These are phyloP conservation scores for Westerdykella sp. DNA, from an alignment of 2,329 filamentous ascomycete species.

Conservation along the genomic window DNA sequence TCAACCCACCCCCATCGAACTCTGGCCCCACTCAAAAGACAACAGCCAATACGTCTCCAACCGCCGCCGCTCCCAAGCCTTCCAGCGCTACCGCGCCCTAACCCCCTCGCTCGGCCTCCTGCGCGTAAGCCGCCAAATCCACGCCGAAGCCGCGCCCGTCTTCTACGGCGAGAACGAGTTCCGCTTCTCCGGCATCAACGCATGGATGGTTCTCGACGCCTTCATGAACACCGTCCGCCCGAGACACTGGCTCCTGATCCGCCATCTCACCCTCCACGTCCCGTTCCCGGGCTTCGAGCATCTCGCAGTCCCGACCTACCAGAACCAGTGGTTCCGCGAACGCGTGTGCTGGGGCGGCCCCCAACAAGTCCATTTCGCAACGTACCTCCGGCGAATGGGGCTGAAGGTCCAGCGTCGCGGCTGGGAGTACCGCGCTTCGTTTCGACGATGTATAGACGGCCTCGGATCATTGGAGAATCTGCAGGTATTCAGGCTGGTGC, in stretches of 20 bases:
- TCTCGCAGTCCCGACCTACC: background rate
- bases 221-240: constrained; percentile 2
- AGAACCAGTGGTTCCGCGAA: background rate
- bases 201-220: constrained; percentile 3
- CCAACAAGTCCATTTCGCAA: background rate
- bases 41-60: constrained; percentile 2
- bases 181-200: constrained; percentile 9
- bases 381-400: background rate
- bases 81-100: background rate
- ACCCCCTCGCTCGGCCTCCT: constrained; percentile 1
- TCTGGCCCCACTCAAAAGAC: constrained; percentile 7
- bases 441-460: background rate
- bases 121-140: constrained; percentile 3
- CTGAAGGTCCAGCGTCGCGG: background rate
- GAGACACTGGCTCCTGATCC: background rate
- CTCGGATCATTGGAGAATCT: background rate
- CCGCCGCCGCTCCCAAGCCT: background rate
- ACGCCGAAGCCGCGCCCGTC: constrained; percentile 7
- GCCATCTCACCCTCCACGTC: constrained; percentile 1
- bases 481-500: background rate
- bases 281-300: constrained; percentile 1
- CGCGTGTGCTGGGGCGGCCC: background rate
- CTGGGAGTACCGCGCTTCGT: constrained; percentile 1
- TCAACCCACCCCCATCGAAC: constrained; percentile 3
- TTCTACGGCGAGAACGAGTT: constrained; percentile 12